Base-by-base conservation (phyloP, 192 early-diverging fungal species). In the Rhizophagus prolifer region DNA sequence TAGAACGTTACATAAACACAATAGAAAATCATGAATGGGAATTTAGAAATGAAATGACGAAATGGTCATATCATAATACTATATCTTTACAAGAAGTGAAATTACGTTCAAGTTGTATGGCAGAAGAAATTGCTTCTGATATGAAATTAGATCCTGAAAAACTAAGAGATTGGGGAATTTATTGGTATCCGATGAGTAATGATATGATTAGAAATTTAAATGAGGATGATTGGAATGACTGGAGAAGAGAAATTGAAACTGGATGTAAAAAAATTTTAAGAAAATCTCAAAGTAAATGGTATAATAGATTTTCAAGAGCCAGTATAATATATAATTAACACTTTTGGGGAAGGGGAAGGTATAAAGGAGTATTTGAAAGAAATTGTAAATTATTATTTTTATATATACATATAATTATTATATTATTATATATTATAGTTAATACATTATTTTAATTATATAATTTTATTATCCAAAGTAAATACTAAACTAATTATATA, bases 41-140 rank as follows among this genome's bases (percentile, higher is more conserved):
- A 30, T 63, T 63, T 28, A 63, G n/a, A 30, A 63, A 63, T 63
- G 61, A 63, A 63, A 63, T 63, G 61, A 30, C 61, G 16, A 63
- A 30, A 63, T 63, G 61, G 61, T 30, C 23, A 9, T 63, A 63
- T 63, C 61, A 63, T n/a, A 63, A 30, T 30, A 63, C 61, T 5
- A 16, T 63, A 16, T 63, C 28, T 16, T 63, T 63, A 16, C 26
- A 63, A 10, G 61, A 63, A 63, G 25, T 63, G 16, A 26, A 16
- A 63, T 63, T 63, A 63, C 23, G 61, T 9, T 63, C 61, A 30
- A 63, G 61, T 63, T 63, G 26, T 63, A 63, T 63, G 14, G 61
- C 61, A 30, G 61, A 63, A 63, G 61, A 63, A 30, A 63, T 30
- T 13, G 61, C 61, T 28, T 30, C 28, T 14, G 61, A 63, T 16